Conservation (phyloP, 164 flowering plant species). For the Vitis cinerea region DNA sequence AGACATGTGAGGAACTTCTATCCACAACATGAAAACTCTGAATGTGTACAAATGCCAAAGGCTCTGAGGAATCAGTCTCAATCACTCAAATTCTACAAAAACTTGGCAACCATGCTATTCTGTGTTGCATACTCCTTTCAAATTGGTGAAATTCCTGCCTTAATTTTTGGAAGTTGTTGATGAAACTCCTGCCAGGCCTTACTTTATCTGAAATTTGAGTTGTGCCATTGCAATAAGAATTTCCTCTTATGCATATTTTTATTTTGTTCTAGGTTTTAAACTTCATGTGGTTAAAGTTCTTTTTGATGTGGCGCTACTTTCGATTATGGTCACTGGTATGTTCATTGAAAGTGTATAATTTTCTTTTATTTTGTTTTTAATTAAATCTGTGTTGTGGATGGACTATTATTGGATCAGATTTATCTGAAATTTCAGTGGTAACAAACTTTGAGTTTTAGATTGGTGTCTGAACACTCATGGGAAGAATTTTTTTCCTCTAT, state of each 20-base stretch:
- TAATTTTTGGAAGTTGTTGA: background rate
- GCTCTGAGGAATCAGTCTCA: too few species aligned
- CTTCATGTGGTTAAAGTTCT: slow-evolving; percentile 97
- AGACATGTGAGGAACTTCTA: too few species aligned
- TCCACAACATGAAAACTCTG: too few species aligned
- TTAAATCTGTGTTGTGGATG: background rate
- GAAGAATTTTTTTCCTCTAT: background rate
- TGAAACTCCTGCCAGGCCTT: background rate
- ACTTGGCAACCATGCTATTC: background rate
- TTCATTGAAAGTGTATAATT: background rate
- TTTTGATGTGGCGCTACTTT: slow-evolving; percentile 93
- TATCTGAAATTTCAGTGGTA: background rate
- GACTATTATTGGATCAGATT: background rate
- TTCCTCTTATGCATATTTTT: slow-evolving; percentile 2
- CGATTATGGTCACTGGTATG: slow-evolving; percentile 94
- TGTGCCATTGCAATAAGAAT: background rate
- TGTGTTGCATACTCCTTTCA: background rate
- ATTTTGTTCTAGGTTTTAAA: slow-evolving; percentile 67
- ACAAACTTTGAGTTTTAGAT: slow-evolving; percentile 1
- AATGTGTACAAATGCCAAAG: too few species aligned
- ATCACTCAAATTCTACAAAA: too few species aligned
- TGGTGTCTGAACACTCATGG: background rate
- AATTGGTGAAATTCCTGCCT: too few species aligned
- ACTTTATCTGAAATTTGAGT: background rate
- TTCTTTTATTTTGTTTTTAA: background rate